phyloP scores from a whole-genome alignment of 192 early-diverging fungal species.

The Geranomyces michiganensis region DNA sequence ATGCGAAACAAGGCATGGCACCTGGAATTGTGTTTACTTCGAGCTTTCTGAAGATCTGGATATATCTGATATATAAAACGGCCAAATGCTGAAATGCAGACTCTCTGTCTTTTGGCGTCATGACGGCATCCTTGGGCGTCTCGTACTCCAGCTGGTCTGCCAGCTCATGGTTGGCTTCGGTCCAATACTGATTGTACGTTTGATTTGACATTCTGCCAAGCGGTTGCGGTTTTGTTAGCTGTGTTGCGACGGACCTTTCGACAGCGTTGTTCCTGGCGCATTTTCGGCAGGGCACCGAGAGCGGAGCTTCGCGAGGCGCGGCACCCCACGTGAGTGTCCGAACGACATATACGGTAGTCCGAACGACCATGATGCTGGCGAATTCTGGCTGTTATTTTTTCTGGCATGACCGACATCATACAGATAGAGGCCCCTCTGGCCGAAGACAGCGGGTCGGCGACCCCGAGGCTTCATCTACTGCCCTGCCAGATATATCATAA shows the following conservation, averaged over 20 bases:
- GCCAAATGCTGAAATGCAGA: slow-evolving; percentile 58
- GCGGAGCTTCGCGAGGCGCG: no score
- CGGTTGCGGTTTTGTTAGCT: no score
- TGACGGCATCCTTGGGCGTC: slow-evolving; percentile 48
- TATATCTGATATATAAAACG: slow-evolving; percentile 59
- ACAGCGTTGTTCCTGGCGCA: no score
- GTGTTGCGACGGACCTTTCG: no score
- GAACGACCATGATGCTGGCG: no score
- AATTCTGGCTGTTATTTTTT: no score
- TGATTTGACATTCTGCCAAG: slow-evolving; percentile 31
- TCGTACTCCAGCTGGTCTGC: slow-evolving; percentile 58
- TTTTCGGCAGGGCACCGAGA: no score
- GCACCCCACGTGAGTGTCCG: no score
- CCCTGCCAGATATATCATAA: slow-evolving; percentile 38
- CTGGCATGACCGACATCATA: no score
- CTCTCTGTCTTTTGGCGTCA: slow-evolving; percentile 58
- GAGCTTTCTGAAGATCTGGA: slow-evolving; percentile 56
- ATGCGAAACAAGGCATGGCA: no score
- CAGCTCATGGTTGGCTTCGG: slow-evolving; percentile 47
- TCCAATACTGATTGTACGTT: slow-evolving; percentile 45
- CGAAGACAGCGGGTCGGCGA: background rate
- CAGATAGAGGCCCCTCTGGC: background rate
- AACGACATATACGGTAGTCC: no score
- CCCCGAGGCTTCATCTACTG: slow-evolving; percentile 32
- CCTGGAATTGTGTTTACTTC: slow-evolving; percentile 45